Evolutionary conservation across 371 early-diverging fungal genomes (phyloP).

Genomic region (Mucor circinelloides): DNA sequence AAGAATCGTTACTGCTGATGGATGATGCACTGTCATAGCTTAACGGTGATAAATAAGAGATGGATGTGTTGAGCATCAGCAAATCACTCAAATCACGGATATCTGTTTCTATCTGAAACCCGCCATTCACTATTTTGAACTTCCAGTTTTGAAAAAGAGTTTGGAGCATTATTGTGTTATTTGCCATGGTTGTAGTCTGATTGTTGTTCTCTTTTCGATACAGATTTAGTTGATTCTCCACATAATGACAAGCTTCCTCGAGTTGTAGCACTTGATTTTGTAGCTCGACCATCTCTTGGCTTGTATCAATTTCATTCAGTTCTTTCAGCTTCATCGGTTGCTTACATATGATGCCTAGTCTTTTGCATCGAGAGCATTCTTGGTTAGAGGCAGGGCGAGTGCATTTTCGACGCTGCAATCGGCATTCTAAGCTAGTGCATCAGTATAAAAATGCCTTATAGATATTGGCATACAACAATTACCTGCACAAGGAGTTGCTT

Average conservation of each 20-base stretch:
- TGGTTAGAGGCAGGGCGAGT: not conserved
- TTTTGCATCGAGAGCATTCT: conserved; percentile 11
- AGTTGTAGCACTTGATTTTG: not conserved
- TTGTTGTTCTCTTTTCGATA: not conserved
- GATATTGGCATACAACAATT: not conserved
- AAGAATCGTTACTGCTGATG: not conserved
- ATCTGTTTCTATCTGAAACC: conserved; percentile 23
- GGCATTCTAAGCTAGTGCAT: conserved; percentile 7
- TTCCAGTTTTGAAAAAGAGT: conserved; percentile 8
- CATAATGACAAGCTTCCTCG: not conserved
- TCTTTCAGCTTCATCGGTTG: not conserved
- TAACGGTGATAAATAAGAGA: conserved; percentile 3
- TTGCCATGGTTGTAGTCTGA: not conserved
- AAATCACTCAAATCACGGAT: conserved; percentile 17
- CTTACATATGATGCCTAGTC: conserved; percentile 8
- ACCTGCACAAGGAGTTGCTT: conserved; percentile 13
- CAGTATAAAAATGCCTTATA: too few species aligned
- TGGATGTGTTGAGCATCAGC: not conserved
- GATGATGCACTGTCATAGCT: not conserved
- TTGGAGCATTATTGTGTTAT: not conserved
- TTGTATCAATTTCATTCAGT: not conserved
- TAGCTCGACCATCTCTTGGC: not conserved
- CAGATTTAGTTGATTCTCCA: conserved; percentile 7
- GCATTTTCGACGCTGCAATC: conserved; percentile 20
- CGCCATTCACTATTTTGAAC: conserved; percentile 8